Conservation (phyloP, 2,329 filamentous ascomycete species). For the Myotisia sp. region DNA sequence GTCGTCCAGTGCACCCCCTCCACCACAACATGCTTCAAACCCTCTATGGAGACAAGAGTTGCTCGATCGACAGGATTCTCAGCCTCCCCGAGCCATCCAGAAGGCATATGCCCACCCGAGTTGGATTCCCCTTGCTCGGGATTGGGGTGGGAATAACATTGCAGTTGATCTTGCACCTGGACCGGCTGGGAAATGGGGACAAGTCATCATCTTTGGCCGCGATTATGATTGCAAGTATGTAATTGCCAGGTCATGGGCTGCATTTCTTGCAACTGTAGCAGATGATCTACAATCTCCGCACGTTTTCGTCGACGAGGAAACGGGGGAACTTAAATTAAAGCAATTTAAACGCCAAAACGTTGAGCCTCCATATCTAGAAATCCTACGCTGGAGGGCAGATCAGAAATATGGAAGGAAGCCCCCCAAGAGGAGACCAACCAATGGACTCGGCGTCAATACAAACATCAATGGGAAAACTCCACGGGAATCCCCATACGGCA, state of each 20-base stretch:
- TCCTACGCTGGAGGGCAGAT: slow-evolving; percentile 86
- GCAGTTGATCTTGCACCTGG: slow-evolving; percentile 87
- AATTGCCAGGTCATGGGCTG: slow-evolving; percentile 77
- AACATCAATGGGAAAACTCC: slow-evolving; percentile 33
- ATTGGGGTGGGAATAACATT: slow-evolving; percentile 98
- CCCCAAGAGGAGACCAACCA: slow-evolving; percentile 35
- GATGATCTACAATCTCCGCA: slow-evolving; percentile 85
- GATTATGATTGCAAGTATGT: slow-evolving; percentile 99
- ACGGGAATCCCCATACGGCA: slow-evolving; percentile 41
- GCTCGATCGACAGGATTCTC: slow-evolving; percentile 68
- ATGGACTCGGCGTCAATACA: slow-evolving; percentile 40
- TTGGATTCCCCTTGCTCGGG: slow-evolving; percentile 91
- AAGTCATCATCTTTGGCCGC: slow-evolving; percentile 89
- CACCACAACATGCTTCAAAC: slow-evolving; percentile 41
- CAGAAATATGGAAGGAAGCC: slow-evolving; percentile 68
- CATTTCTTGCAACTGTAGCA: slow-evolving; percentile 71
- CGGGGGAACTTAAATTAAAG: slow-evolving; percentile 74
- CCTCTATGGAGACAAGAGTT: slow-evolving; percentile 74
- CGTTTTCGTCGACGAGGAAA: slow-evolving; percentile 86
- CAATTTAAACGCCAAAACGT: slow-evolving; percentile 83
- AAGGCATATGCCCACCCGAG: slow-evolving; percentile 85
- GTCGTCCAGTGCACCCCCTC: slow-evolving; percentile 46
- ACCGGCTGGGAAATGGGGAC: slow-evolving; percentile 81
- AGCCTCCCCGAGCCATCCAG: slow-evolving; percentile 73
- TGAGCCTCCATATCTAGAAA: slow-evolving; percentile 86